phyloP scores from a whole-genome alignment of 352 stramenopile species.

The Phytophthora pseudosyringae region DNA sequence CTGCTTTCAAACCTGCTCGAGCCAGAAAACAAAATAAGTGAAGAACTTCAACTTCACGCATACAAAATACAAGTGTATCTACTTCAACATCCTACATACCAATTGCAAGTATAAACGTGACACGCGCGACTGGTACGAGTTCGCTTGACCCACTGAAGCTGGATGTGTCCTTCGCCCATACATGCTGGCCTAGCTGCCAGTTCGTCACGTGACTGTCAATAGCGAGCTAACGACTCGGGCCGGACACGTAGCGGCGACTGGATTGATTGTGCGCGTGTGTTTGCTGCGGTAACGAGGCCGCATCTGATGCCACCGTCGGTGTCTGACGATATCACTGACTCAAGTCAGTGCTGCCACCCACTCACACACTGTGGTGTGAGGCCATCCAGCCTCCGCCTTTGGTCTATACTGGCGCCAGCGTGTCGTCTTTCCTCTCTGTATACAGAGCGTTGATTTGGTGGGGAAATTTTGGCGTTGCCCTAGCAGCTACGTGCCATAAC shows the following conservation, averaged over 20 bases:
- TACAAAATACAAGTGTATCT: constrained; percentile 10
- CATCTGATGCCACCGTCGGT: not conserved
- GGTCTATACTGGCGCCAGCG: constrained; percentile 1
- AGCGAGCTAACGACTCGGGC: too few relatives aligned
- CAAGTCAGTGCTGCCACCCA: not conserved
- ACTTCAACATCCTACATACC: constrained; percentile 14
- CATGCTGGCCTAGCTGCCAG: too few relatives aligned
- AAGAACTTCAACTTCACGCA: constrained; percentile 11
- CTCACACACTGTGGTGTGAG: not conserved
- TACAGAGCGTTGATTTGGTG: not conserved
- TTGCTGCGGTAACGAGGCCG: not conserved
- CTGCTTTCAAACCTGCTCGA: too few relatives aligned
- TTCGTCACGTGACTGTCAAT: too few relatives aligned
- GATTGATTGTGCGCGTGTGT: not conserved
- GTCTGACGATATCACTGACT: not conserved
- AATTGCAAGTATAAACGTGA: not conserved
- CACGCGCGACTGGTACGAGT: not conserved
- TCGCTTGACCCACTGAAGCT: too few relatives aligned
- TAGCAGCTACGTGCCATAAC: not conserved
- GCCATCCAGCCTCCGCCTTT: not conserved
- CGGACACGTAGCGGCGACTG: not conserved
- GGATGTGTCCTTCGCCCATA: too few relatives aligned
- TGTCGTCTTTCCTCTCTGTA: constrained; percentile 6
- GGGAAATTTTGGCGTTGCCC: not conserved
- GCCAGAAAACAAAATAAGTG: too few relatives aligned